These are phyloP conservation scores for Lasiosphaeris hirsuta DNA, from an alignment of 495 filamentous ascomycete genomes.

Conservation along the genomic window DNA sequence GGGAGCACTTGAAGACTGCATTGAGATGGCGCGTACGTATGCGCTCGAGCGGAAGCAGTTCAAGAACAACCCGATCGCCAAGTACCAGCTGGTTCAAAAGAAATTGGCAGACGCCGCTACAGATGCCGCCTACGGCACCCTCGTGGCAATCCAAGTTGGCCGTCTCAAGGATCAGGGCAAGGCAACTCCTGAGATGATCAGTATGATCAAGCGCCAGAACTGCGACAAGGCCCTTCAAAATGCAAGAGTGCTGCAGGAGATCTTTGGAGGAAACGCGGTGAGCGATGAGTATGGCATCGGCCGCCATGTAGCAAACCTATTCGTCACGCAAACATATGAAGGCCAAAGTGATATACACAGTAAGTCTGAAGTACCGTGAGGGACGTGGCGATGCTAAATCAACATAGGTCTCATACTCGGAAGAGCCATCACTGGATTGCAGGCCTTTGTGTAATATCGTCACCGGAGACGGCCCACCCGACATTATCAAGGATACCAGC, in stretches of 20 bases:
- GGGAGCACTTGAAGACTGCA: constrained; percentile 89
- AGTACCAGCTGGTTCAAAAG: constrained; percentile 98
- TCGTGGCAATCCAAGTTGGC: constrained; percentile 86
- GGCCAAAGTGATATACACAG: constrained; percentile 95
- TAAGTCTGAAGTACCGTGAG: constrained; percentile 46
- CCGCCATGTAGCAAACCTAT: constrained; percentile 92
- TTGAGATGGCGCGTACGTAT: constrained; percentile 76
- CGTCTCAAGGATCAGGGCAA: constrained; percentile 89
- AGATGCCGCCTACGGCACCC: constrained; percentile 82
- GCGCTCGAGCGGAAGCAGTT: constrained; percentile 92
- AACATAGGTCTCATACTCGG: constrained; percentile 56
- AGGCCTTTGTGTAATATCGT: constrained; percentile 50
- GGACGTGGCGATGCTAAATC: constrained; percentile 8
- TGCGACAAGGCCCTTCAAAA: constrained; percentile 86
- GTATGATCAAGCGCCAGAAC: constrained; percentile 97
- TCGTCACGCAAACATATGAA: constrained; percentile 97
- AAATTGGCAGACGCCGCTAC: constrained; percentile 91
- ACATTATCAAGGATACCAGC: neutral
- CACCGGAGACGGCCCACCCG: neutral
- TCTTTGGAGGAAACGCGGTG: constrained; percentile 95
- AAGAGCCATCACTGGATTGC: constrained; percentile 58
- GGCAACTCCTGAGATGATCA: constrained; percentile 92
- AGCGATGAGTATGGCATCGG: constrained; percentile 96
- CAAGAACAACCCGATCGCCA: constrained; percentile 91
- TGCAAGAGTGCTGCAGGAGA: constrained; percentile 79